Evolutionary conservation across 768 basidiomycete species (phyloP).

Genomic region (Psilocybe cubensis): DNA sequence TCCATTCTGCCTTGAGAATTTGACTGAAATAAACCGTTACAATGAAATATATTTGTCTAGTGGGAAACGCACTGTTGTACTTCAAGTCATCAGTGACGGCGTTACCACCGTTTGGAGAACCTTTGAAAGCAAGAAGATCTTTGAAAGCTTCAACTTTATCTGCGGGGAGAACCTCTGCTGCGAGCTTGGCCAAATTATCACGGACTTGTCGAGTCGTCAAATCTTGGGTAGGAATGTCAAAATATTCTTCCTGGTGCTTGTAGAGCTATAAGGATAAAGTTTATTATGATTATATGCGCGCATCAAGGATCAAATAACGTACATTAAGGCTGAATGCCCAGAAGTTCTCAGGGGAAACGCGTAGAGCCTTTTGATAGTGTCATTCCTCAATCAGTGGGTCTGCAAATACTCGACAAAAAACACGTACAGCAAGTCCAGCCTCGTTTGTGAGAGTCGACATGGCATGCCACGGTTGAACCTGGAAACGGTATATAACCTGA

Average conservation of each 20-base stretch:
- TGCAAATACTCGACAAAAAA: not conserved
- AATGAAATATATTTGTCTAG: not conserved
- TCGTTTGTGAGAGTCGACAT: conserved; percentile 81
- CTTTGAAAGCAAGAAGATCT: conserved; percentile 65
- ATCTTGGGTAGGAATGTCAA: conserved; percentile 70
- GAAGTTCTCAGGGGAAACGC: conserved; percentile 74
- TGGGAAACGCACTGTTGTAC: conserved; percentile 69
- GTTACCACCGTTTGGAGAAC: conserved; percentile 77
- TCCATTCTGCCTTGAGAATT: conserved; percentile 87
- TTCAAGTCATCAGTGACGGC: conserved; percentile 86
- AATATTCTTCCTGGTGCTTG: conserved; percentile 76
- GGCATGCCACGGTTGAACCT: conserved; percentile 82
- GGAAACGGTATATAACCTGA: conserved; percentile 70
- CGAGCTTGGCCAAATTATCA: conserved; percentile 68
- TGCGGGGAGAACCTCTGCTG: conserved; percentile 53
- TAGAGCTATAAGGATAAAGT: conserved; percentile 58
- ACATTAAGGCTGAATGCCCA: conserved; percentile 79
- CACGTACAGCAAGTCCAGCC: conserved; percentile 74
- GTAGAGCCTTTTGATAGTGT: conserved; percentile 56
- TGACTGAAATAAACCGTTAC: conserved; percentile 56
- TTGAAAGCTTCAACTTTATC: conserved; percentile 55
- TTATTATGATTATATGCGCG: not conserved
- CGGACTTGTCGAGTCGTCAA: conserved; percentile 75
- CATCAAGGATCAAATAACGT: conserved; percentile 16
- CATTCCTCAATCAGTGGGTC: not conserved